phyloP scores from a whole-genome alignment of 345 rosid genomes.

The Mercurialis annua region DNA sequence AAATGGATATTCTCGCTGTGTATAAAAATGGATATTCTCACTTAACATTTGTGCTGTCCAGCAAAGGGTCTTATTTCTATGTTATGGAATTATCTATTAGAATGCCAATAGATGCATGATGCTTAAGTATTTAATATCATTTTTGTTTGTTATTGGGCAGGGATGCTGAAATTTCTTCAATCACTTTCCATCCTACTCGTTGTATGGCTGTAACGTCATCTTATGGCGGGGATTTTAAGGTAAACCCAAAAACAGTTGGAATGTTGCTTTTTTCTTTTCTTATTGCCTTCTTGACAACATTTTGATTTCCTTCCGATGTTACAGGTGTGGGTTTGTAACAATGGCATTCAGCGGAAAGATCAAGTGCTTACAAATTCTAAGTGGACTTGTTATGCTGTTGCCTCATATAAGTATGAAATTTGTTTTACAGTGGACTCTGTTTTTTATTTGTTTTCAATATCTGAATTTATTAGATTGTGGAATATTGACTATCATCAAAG shows the following conservation, averaged over 20 bases:
- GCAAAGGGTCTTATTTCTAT: no score
- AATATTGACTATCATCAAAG: neutral
- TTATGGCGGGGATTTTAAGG: conserved; percentile 92
- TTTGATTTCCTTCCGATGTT: conserved; percentile 7
- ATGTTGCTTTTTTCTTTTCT: conserved; percentile 7
- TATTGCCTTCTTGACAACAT: neutral
- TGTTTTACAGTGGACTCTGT: conserved; percentile 7
- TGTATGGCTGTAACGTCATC: conserved; percentile 82
- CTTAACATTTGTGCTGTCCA: no score
- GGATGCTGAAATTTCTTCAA: conserved; percentile 76
- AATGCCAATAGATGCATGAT: neutral
- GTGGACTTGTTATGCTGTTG: conserved; percentile 91
- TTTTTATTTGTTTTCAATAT: neutral
- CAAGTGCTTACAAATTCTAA: conserved; percentile 41
- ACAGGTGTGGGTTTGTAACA: conserved; percentile 74
- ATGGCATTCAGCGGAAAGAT: conserved; percentile 39
- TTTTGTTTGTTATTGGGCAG: conserved; percentile 29
- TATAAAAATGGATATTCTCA: no score
- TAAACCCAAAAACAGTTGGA: conserved; percentile 25
- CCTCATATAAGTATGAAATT: conserved; percentile 76
- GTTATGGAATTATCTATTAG: neutral
- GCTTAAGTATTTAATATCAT: neutral
- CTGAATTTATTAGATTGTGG: neutral
- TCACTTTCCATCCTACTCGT: conserved; percentile 71
- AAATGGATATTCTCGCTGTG: no score